These are phyloP conservation scores for Boletus sp. DNA, from an alignment of 768 basidiomycete species.

Conservation along the genomic window DNA sequence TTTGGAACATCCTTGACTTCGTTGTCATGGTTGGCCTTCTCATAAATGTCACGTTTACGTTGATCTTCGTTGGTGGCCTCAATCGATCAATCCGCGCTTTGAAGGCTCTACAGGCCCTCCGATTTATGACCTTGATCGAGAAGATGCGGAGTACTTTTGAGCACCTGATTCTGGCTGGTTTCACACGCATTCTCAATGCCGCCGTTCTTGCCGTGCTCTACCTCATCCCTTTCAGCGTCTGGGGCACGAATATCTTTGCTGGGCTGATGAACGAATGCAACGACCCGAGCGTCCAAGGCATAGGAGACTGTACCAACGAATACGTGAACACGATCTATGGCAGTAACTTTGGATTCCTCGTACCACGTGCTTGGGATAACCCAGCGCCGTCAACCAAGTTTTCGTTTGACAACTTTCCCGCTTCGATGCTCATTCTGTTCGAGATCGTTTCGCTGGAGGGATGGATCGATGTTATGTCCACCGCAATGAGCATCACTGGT, in stretches of 20 bases:
- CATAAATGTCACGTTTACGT: constrained; percentile 65
- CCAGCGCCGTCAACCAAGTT: constrained; percentile 81
- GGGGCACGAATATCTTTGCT: constrained; percentile 91
- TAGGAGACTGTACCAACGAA: constrained; percentile 70
- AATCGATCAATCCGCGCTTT: constrained; percentile 80
- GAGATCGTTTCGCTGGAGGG: constrained; percentile 96
- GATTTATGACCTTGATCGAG: constrained; percentile 85
- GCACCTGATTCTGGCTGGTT: constrained; percentile 82
- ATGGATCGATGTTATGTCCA: constrained; percentile 91
- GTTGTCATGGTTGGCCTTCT: constrained; percentile 76
- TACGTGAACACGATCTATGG: constrained; percentile 63
- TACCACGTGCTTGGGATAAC: constrained; percentile 87
- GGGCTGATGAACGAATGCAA: constrained; percentile 85
- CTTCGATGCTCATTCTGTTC: constrained; percentile 86
- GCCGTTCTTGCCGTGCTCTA: constrained; percentile 86
- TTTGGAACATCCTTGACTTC: constrained; percentile 92
- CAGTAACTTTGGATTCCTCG: constrained; percentile 60
- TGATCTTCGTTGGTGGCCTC: constrained; percentile 75
- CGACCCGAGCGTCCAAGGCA: constrained; percentile 51
- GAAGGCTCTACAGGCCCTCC: constrained; percentile 84
- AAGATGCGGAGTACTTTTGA: constrained; percentile 86
- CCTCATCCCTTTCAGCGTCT: constrained; percentile 89
- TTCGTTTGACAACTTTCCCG: constrained; percentile 84
- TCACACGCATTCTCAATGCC: constrained; percentile 81
- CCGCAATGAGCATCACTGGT: constrained; percentile 76